Evolutionary conservation across 129 eudicot genomes (phyloP), one percentile per base, ranked within the genome.

Genomic region (Arctium minus): DNA sequence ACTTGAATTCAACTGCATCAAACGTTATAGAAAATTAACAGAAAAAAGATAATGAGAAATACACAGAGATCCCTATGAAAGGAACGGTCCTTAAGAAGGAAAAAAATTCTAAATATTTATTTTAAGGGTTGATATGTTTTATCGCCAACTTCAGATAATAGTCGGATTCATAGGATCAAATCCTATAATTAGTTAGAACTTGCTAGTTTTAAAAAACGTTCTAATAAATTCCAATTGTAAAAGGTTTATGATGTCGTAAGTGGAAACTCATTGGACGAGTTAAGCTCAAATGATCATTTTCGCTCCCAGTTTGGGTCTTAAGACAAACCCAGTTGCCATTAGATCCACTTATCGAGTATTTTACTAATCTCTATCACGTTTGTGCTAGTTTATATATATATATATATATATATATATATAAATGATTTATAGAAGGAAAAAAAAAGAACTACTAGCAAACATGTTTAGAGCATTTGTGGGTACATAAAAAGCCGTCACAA

Each of bases 1-100:
- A 53, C 73, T 33, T 76, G 91, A 83, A 44, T 73, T 68, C 60
- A 94, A 89, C 98, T 94, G 91, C 88, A 85, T 42, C 38, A 44
- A 32, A 67, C 35, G 35, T 27, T n/a, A 35, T 6, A 72, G 4
- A 3, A 36, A 12, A 35, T 3, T 72, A 31, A 11, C 10, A 5
- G 13, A 3, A 10, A 70, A 80, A n/a, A 27, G 15, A 73, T 18
- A 73, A 22, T 73, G 29, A 73, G 15, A 39, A n/a, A 73, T 22
- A 73, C 4, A 15, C 1, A 69, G 2, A 30, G 1, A 69, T 69
- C 6, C 36, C 36, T n/a, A 73, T 39, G n/a, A 9, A 73, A 72
- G 4, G 32, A 27, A 7, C 17, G 33, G 15, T 65, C 3, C 7
- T 65, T 27, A 65, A 65, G 6, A 5, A 22, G 27, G 27, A 37